These are phyloP conservation scores for Porodaedalea pini DNA, from an alignment of 1,284 basidiomycete species.

Conservation along the genomic window DNA sequence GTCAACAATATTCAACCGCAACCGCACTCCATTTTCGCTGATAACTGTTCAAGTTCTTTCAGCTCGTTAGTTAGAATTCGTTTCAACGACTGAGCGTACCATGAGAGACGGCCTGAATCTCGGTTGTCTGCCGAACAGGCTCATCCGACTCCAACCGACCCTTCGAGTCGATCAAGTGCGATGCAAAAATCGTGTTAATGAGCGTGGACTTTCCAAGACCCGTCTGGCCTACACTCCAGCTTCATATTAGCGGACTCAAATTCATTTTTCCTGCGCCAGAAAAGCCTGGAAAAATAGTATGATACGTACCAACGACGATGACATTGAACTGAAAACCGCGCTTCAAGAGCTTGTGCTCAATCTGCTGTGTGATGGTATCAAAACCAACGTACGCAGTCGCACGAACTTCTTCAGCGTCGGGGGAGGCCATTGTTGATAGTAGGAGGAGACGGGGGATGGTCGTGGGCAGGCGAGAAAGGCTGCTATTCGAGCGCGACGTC, in stretches of 20 bases:
- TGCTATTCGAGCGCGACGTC: slow-evolving; percentile 2
- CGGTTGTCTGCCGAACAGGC: slow-evolving; percentile 89
- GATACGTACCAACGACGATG: slow-evolving; percentile 82
- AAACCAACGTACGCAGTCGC: slow-evolving; percentile 90
- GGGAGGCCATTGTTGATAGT: slow-evolving; percentile 38
- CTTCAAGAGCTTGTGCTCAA: slow-evolving; percentile 99
- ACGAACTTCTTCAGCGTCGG: slow-evolving; percentile 70
- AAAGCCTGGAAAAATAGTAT: slow-evolving; percentile 3
- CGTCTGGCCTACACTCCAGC: slow-evolving; percentile 73
- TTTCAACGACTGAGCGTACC: slow-evolving; percentile 49
- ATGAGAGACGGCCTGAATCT: slow-evolving; percentile 94
- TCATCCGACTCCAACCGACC: slow-evolving; percentile 87
- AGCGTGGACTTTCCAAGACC: slow-evolving; percentile 98
- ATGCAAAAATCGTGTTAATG: slow-evolving; percentile 98
- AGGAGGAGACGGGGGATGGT: slow-evolving; percentile 1
- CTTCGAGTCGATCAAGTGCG: slow-evolving; percentile 96
- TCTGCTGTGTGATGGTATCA: slow-evolving; percentile 95
- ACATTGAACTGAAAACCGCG: slow-evolving; percentile 99
- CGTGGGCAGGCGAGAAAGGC: slow-evolving; percentile 9
- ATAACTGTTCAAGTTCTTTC: slow-evolving; percentile 59
- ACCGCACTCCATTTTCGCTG: slow-evolving; percentile 92
- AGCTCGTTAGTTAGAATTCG: neutral
- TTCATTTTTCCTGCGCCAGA: neutral
- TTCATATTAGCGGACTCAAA: neutral
- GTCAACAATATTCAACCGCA: slow-evolving; percentile 97